Evolutionary conservation across 805 yeast species (phyloP), one percentile per base, ranked within the genome.

Genomic region (Candida ascalaphidarum): DNA sequence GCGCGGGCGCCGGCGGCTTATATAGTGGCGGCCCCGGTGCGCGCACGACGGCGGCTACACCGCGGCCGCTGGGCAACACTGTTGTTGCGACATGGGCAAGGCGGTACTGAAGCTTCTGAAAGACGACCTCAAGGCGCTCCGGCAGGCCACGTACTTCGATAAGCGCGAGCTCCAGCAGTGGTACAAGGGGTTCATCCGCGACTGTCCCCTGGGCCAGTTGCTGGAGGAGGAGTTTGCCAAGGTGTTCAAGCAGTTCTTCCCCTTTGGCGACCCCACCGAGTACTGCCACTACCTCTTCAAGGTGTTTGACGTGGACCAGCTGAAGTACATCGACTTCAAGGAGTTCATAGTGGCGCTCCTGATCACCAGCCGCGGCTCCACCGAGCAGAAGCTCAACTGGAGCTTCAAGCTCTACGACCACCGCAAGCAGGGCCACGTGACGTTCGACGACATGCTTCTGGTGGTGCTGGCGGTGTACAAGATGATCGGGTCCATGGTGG

Each of bases 401-500:
- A 81, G 94, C 11, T 89, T 86, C 65, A 77, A 75, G 46, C 59
- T 89, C 26, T 89, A 89, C 51, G 98, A 89, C 55, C 64, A 79
- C 34, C 80, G 84, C 46, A 72, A 74, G 28, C 82, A 80, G 40
- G 96, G 96, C 2, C 66, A 63, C 41, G 73, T 92, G 31, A 65
- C 73, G 15, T 84, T 76, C 50, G 71, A 73, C 18, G 97, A 92
- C 48, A 74, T 92, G 74, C 61, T 84, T 28, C 62, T 73, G 2
- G 84, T 92, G 23, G 82, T 86, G 5, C 66, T 71, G 17, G 80
- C 96, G 18, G 82, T 89, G 19, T 89, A 92, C 54, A 82, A 81
- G 53, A 88, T 92, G 97, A 81, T 89, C 34, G 99, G 97, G 1
- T 71, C 88, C 2, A 85, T 88, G 89, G 95, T 88, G 33, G 77